Evolutionary conservation across 169 alveolate species (phyloP), one percentile per base, ranked within the genome.

Genomic region (Babesia ovis): DNA sequence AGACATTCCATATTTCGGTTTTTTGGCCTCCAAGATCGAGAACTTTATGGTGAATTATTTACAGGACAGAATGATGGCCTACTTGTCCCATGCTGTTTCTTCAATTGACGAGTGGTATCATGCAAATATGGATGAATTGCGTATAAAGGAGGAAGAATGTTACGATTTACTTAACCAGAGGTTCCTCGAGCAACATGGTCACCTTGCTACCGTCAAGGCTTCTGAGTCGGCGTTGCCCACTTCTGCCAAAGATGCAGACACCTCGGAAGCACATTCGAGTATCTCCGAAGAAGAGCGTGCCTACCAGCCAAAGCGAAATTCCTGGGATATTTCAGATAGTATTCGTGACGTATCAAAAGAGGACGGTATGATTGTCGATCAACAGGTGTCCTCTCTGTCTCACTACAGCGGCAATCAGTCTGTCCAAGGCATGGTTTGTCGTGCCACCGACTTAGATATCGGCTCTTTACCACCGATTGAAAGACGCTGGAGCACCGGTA

Each of bases 1-100:
- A 0, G 85, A 89, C 68, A 67, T 91, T 22, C 95, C 95, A 1
- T 89, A 85, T 87, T 86, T 91, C 61, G 95, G 95, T 22, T 55
- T 91, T 31, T 31, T 91, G 43, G 62, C 92, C 32, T 84, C 92
- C n/a, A 81, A 51, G 60, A 55, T 91, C 27, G 95, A 91, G 58
- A 83, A 73, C 41, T 91, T 82, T 86, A 60, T 91, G 25, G 83
- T 85, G 14, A 57, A 46, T 27, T 51, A 77, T 6, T 37, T 91
- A 43, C 81, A 81, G 53, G 91, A 91, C 39, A 79, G 67, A 35
- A 31, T 91, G 56, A 62, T 91, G 45, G 68, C 45, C 32, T 89
- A 89, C 80, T 80, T 76, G 42, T 62, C 90, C 20, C 75, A 54
- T 39, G 95, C 91, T 14, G 61, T 91, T 29, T 64, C 88, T 53